phyloP scores from a whole-genome alignment of 139 green algal genomes.

The Raphidocelis subcapitata region DNA sequence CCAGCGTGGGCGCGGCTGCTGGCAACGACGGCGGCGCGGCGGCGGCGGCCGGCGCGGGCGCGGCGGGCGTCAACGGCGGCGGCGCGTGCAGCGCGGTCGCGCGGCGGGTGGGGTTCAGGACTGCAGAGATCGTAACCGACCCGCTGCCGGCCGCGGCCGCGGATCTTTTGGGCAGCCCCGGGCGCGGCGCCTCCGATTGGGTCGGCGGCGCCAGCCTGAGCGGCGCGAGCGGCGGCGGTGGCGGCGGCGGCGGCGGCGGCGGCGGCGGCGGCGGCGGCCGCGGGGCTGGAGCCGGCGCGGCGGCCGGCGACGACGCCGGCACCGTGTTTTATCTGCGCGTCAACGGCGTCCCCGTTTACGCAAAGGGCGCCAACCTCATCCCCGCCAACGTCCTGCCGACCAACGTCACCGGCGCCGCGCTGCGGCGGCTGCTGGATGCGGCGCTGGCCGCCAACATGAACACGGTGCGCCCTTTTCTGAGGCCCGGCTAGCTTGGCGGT shows the following conservation, averaged over 20 bases:
- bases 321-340: conserved; percentile 75
- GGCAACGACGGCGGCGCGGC: too few relatives aligned
- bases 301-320: conserved; percentile 14
- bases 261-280: not conserved
- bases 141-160: conserved; percentile 10
- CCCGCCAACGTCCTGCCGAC: conserved; percentile 56
- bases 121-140: conserved; percentile 54
- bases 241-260: not conserved
- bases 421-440: conserved; percentile 42
- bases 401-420: not conserved
- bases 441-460: conserved; percentile 71
- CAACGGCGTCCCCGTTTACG: conserved; percentile 71
- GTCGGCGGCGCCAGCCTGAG: not conserved
- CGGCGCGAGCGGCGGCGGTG: too few relatives aligned
- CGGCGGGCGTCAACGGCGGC: not conserved
- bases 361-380: conserved; percentile 74
- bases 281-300: not conserved
- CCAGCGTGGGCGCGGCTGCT: not conserved
- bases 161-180: conserved; percentile 1
- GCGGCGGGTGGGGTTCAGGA: conserved; percentile 59
- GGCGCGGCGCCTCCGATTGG: not conserved
- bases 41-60: not conserved
- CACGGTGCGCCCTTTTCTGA: conserved; percentile 39
- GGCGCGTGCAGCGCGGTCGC: not conserved
- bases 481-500: too few relatives aligned